These are phyloP conservation scores for Epichloe glyceriae DNA, from an alignment of 2,329 filamentous ascomycete species.

Conservation along the genomic window DNA sequence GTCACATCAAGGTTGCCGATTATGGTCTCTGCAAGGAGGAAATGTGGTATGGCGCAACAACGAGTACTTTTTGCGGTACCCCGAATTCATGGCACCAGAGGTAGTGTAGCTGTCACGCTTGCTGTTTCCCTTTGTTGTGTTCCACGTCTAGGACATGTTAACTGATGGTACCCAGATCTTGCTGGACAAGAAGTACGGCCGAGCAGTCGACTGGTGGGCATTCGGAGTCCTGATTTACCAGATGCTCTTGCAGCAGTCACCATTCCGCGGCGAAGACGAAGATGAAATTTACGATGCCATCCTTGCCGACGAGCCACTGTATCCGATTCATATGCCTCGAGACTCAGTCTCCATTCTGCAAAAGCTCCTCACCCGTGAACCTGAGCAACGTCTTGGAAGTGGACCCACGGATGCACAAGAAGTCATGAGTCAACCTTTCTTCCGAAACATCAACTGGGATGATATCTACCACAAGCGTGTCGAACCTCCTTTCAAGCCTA, in stretches of 20 bases:
- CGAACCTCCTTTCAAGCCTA: constrained; percentile 75
- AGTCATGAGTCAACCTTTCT: constrained; percentile 98
- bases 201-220: constrained; percentile 98
- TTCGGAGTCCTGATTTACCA: constrained; percentile 99
- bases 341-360: constrained; percentile 96
- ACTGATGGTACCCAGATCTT: constrained; percentile 51
- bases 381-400: constrained; percentile 81
- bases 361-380: constrained; percentile 90
- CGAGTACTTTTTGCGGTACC: constrained; percentile 97
- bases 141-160: neutral
- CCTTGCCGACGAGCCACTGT: constrained; percentile 89
- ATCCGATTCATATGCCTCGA: constrained; percentile 96
- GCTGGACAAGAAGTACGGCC: constrained; percentile 94
- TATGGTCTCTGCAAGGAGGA: constrained; percentile 99
- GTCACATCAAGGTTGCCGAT: constrained; percentile 97
- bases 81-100: constrained; percentile 98
- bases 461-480: constrained; percentile 95
- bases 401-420: constrained; percentile 96
- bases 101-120: constrained; percentile 31
- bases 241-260: constrained; percentile 97
- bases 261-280: constrained; percentile 96
- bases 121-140: neutral
- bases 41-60: constrained; percentile 98
- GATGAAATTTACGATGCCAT: constrained; percentile 99
- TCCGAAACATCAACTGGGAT: constrained; percentile 96